These are phyloP conservation scores for Acanthamoeba sp. DNA, from an alignment of 208 protist species.

Conservation along the genomic window DNA sequence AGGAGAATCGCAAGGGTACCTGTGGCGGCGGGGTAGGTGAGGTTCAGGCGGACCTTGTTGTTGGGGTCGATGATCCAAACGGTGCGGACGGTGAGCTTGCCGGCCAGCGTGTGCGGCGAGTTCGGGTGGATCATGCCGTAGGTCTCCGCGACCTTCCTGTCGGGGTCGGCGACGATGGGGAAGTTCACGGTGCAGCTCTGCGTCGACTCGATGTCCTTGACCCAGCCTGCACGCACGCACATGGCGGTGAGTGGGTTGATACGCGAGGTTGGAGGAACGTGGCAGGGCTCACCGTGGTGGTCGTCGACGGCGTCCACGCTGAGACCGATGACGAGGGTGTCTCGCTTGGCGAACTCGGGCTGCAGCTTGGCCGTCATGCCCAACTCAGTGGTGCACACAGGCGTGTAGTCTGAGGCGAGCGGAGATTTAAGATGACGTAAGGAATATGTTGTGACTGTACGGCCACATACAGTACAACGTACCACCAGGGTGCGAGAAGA, in stretches of 20 bases:
- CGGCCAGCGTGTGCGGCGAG: slow-evolving; percentile 57
- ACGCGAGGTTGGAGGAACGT: not conserved
- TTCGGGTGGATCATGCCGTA: slow-evolving; percentile 87
- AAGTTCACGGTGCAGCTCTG: slow-evolving; percentile 77
- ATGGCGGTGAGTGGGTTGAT: not conserved
- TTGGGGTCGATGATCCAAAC: slow-evolving; percentile 86
- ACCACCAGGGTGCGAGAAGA: slow-evolving; percentile 76
- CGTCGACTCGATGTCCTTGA: slow-evolving; percentile 80
- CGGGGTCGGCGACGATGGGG: slow-evolving; percentile 87
- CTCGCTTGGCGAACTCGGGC: slow-evolving; percentile 81
- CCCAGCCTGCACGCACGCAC: slow-evolving; percentile 71
- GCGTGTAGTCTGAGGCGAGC: slow-evolving; percentile 79
- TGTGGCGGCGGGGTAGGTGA: slow-evolving; percentile 84
- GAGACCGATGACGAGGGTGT: slow-evolving; percentile 84
- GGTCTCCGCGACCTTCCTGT: slow-evolving; percentile 76
- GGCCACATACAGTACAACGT: not conserved
- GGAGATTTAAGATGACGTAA: too few relatives aligned
- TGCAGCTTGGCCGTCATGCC: slow-evolving; percentile 81
- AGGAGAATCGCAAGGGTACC: not conserved
- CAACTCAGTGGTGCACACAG: slow-evolving; percentile 89
- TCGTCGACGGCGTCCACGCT: slow-evolving; percentile 75
- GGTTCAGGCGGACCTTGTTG: slow-evolving; percentile 85
- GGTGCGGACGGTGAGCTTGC: slow-evolving; percentile 84
- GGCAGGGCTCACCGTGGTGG: slow-evolving; percentile 70
- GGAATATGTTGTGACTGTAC: not conserved